phyloP scores from a whole-genome alignment of 495 filamentous ascomycete genomes.

The Tricharina praecox region DNA sequence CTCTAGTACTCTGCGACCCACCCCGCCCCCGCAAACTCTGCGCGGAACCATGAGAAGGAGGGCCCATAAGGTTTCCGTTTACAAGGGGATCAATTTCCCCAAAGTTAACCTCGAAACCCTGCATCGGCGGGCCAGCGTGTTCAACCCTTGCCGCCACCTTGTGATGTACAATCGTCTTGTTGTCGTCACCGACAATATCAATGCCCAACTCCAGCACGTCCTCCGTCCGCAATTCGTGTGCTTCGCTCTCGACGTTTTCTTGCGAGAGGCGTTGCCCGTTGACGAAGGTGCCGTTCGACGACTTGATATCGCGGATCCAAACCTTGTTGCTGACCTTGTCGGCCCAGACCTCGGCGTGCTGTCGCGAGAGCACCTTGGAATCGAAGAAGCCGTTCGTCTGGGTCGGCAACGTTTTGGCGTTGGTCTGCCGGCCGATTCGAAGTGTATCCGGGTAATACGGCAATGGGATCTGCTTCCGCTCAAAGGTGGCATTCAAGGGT shows the following conservation, averaged over 20 bases:
- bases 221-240: slow-evolving; percentile 71
- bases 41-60: slow-evolving; percentile 35
- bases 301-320: slow-evolving; percentile 94
- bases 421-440: slow-evolving; percentile 89
- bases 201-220: slow-evolving; percentile 89
- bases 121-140: slow-evolving; percentile 47
- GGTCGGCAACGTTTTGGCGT: slow-evolving; percentile 83
- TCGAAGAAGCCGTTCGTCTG: slow-evolving; percentile 88
- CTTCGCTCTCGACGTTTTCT: slow-evolving; percentile 88
- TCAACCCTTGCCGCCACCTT: slow-evolving; percentile 95
- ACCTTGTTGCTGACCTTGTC: slow-evolving; percentile 66
- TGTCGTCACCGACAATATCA: slow-evolving; percentile 95
- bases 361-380: slow-evolving; percentile 87
- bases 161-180: slow-evolving; percentile 94
- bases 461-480: slow-evolving; percentile 84
- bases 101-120: slow-evolving; percentile 61
- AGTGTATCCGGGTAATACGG: slow-evolving; percentile 78
- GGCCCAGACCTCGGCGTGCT: slow-evolving; percentile 94
- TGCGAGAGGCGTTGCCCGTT: slow-evolving; percentile 78
- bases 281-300: slow-evolving; percentile 95
- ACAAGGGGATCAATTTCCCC: slow-evolving; percentile 63
- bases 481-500: slow-evolving; percentile 87
- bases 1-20: slow-evolving; percentile 48
- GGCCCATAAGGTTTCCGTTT: slow-evolving; percentile 46
- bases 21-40: slow-evolving; percentile 49